These are phyloP conservation scores for Paramecium sonneborni DNA, from an alignment of 73 alveolate species.

Conservation along the genomic window DNA sequence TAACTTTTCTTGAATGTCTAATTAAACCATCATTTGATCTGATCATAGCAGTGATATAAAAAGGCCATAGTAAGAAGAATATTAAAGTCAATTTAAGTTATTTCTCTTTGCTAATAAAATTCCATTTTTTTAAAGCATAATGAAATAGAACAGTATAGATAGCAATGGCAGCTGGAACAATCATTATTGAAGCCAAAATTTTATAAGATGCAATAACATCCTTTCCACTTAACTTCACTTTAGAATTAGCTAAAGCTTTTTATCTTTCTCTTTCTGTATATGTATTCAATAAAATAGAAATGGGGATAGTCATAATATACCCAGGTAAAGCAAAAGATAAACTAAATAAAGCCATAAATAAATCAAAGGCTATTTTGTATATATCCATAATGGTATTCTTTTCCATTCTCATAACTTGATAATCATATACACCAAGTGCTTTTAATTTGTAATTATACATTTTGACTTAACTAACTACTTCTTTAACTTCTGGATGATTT, in stretches of 20 bases:
- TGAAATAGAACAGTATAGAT: slow-evolving; percentile 66
- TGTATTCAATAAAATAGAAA: slow-evolving; percentile 68
- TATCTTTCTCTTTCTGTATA: slow-evolving; percentile 83
- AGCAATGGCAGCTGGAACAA: slow-evolving; percentile 56
- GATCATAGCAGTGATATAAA: slow-evolving; percentile 74
- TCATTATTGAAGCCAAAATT: slow-evolving; percentile 70
- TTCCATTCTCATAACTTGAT: slow-evolving; percentile 62
- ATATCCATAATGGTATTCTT: neutral
- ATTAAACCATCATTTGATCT: slow-evolving; percentile 75
- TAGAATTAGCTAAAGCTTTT: slow-evolving; percentile 78
- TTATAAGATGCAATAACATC: slow-evolving; percentile 87
- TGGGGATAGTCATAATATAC: slow-evolving; percentile 71
- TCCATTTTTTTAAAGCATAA: slow-evolving; percentile 45
- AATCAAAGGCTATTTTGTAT: neutral
- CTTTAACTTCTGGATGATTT: slow-evolving; percentile 76
- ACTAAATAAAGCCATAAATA: slow-evolving; percentile 31
- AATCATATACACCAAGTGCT: slow-evolving; percentile 81
- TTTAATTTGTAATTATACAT: slow-evolving; percentile 81
- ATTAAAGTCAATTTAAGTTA: neutral
- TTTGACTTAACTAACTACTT: slow-evolving; percentile 66
- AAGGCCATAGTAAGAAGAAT: slow-evolving; percentile 78
- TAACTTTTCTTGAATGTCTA: slow-evolving; percentile 58
- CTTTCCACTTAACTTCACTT: slow-evolving; percentile 80
- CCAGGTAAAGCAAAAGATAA: slow-evolving; percentile 79
- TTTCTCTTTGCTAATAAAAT: neutral